Base-by-base conservation (phyloP, 257 asterid genomes). In the Echium plantagineum region DNA sequence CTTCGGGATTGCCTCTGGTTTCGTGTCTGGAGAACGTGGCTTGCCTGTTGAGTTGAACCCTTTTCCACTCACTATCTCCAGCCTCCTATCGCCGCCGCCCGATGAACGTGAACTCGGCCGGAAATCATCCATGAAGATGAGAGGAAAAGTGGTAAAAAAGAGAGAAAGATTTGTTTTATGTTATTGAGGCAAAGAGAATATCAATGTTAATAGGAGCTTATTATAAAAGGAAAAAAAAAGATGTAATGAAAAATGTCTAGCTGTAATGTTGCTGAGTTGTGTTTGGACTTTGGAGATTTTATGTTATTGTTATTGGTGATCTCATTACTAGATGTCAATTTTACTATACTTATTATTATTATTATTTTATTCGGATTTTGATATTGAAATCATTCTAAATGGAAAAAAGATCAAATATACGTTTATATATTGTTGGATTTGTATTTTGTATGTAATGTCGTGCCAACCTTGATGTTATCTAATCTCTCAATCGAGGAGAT, bases 21-120 rank as follows among this genome's bases (percentile, higher is more conserved):
- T 38, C 8, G 20, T 60, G 63, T 17, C 57, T 51, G 19, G n/a
- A 64, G 32, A 38, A 19, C 48, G 58, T 57, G 63, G 75, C 17
- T 58, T 67, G 21, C 8, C 20, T 31, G 20, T 10, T 15, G 21
- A 3, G 26, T 47, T n/a, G 46, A 60, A 57, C 13, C 72, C 67
- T 38, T 54, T 74, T 26, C 72, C 75, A 19, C 87, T 76, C 56
- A 85, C 74, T 17, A 81, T 67, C 66, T 81, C 89, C 5, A 79
- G 65, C 74, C 83, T 77, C 63, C 78, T 58, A 46, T 80, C 94
- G 10, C 85, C 94, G 10, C 85, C 38, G 57, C 75, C 81, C 0
- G 74, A 38, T 5, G 59, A 63, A 65, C 72, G 74, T 63, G 78
- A 80, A 71, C 94, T 80, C 69, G 80, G 81, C 66, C 90, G 55